Conservation (phyloP, 1,139 yeast species). For the Arxiozyma heterogenica region DNA sequence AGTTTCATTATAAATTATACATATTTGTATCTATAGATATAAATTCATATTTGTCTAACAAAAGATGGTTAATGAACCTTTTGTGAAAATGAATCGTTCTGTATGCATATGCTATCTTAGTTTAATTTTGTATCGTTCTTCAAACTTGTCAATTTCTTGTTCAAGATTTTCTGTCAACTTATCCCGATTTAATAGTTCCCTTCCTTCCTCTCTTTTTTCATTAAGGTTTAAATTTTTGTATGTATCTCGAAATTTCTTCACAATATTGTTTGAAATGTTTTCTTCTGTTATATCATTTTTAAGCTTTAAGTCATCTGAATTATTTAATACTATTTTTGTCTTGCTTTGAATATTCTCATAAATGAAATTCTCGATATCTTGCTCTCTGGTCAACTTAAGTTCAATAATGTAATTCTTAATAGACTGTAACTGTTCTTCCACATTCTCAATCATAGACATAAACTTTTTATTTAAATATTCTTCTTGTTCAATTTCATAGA, state of each 20-base stretch:
- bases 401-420: slow-evolving; percentile 26
- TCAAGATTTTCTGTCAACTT: background rate
- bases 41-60: too few relatives aligned
- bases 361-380: slow-evolving; percentile 10
- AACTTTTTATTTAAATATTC: slow-evolving; percentile 25
- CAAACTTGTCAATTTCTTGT: background rate
- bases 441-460: slow-evolving; percentile 19
- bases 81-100: too few relatives aligned
- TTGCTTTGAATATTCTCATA: slow-evolving; percentile 14
- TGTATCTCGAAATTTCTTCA: slow-evolving; percentile 10
- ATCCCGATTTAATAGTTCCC: background rate
- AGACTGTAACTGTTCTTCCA: slow-evolving; percentile 24
- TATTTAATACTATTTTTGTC: slow-evolving; percentile 8
- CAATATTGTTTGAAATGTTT: slow-evolving; percentile 11
- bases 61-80: too few relatives aligned
- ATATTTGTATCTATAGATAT: background rate
- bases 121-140: background rate
- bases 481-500: slow-evolving; percentile 26
- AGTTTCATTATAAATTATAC: background rate
- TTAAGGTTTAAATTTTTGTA: slow-evolving; percentile 1
- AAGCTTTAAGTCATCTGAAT: slow-evolving; percentile 6
- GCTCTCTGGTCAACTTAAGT: slow-evolving; percentile 16
- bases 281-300: slow-evolving; percentile 9
- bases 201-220: background rate
- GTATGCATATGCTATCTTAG: background rate